phyloP scores from a whole-genome alignment of 257 asterid species.

The Scutellaria galericulata region DNA sequence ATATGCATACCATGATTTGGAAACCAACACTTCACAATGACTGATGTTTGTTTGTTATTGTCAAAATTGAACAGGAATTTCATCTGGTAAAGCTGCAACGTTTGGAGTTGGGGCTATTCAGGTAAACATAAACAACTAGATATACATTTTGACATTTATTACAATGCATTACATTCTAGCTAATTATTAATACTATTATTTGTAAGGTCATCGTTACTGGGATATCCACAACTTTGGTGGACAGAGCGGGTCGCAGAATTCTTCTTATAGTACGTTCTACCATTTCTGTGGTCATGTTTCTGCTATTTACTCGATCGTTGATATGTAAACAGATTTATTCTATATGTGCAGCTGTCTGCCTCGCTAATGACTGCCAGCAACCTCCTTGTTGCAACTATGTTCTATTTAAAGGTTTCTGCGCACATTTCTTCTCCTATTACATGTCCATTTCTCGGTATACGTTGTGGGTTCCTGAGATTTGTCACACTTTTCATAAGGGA shows the following conservation, averaged over 20 bases:
- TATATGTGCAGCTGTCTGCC: constrained; percentile 62
- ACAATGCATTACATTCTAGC: background rate
- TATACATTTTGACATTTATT: constrained; percentile 4
- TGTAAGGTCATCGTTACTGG: constrained; percentile 75
- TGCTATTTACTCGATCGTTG: constrained; percentile 10
- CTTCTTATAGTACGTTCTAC: constrained; percentile 68
- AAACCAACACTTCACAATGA: too few species aligned
- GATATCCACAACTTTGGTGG: constrained; percentile 65
- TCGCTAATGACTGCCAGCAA: constrained; percentile 63
- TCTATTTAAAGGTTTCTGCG: constrained; percentile 61
- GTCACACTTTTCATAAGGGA: too few species aligned
- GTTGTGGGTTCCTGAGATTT: too few species aligned
- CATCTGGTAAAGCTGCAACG: constrained; percentile 82
- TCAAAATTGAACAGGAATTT: constrained; percentile 63
- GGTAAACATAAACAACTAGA: constrained; percentile 43
- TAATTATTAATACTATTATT: background rate
- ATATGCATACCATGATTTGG: background rate
- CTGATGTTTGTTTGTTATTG: constrained; percentile 15
- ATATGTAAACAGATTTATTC: constrained; percentile 8
- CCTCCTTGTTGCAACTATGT: constrained; percentile 71
- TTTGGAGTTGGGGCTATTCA: constrained; percentile 84
- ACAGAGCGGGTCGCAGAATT: constrained; percentile 82
- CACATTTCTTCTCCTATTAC: background rate
- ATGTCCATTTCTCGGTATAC: too few species aligned
- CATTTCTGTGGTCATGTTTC: background rate